These are phyloP conservation scores for Dioszegia aurantiaca DNA, from an alignment of 768 basidiomycete genomes.

Conservation along the genomic window DNA sequence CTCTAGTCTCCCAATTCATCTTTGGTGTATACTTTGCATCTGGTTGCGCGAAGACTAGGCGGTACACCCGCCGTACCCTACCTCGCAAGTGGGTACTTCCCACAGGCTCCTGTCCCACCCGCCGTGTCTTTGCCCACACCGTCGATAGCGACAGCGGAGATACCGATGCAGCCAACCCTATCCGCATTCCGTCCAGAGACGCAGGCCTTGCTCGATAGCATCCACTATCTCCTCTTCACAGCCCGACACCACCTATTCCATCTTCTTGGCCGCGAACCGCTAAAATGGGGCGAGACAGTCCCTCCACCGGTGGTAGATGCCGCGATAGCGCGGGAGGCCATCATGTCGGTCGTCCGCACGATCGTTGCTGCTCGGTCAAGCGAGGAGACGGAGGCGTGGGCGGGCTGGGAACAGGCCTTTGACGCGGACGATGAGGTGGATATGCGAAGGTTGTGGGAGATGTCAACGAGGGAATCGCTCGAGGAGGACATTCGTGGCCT, in stretches of 20 bases:
- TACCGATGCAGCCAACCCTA: neutral
- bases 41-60: constrained; percentile 32
- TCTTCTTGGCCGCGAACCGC: constrained; percentile 19
- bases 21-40: constrained; percentile 31
- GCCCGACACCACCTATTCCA: constrained; percentile 37
- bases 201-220: constrained; percentile 28
- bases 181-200: constrained; percentile 4
- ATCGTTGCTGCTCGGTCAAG: constrained; percentile 12
- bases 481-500: constrained; percentile 21
- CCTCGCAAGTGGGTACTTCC: constrained; percentile 9
- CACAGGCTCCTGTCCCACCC: neutral
- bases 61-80: constrained; percentile 6
- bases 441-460: constrained; percentile 20
- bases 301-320: constrained; percentile 27
- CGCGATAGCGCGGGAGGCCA: constrained; percentile 25
- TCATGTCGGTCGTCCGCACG: constrained; percentile 34
- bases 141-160: neutral
- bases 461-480: constrained; percentile 8
- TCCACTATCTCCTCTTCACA: constrained; percentile 43
- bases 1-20: constrained; percentile 19
- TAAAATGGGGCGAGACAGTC: constrained; percentile 34
- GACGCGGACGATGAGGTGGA: constrained; percentile 19
- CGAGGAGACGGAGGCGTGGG: constrained; percentile 15
- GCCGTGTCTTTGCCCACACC: neutral
- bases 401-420: constrained; percentile 24